phyloP scores from a whole-genome alignment of 208 protist species.

The Naegleria lovaniensis region DNA sequence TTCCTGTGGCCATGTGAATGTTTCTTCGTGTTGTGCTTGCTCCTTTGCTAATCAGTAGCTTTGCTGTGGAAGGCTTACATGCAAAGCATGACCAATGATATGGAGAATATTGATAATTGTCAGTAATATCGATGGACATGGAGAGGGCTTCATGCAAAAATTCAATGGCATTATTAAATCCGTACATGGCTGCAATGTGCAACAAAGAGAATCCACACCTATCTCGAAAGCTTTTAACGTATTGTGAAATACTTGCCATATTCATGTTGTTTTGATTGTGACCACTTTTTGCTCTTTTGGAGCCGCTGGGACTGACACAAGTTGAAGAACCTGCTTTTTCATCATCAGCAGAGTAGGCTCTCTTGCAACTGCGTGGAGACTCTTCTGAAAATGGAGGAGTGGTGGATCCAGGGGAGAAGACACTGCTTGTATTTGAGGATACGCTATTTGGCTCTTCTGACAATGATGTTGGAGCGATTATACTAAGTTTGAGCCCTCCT shows the following conservation, averaged over 20 bases:
- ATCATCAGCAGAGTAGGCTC: background rate
- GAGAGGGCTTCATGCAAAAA: background rate
- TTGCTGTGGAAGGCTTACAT: background rate
- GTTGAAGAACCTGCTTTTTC: background rate
- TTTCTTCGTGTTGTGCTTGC: background rate
- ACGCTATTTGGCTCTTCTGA: background rate
- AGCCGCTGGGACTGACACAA: background rate
- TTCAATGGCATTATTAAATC: background rate
- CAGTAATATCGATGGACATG: background rate
- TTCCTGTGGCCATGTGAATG: background rate
- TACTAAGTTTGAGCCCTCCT: background rate
- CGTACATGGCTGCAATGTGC: background rate
- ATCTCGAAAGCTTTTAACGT: background rate
- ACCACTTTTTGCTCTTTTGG: background rate
- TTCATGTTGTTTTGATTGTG: background rate
- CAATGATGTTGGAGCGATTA: background rate
- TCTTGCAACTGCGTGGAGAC: background rate
- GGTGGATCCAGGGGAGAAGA: background rate
- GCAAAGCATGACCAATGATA: background rate
- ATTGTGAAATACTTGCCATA: background rate
- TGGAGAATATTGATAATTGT: background rate
- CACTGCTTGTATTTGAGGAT: background rate
- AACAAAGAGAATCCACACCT: background rate
- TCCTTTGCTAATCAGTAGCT: background rate
- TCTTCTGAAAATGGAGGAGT: background rate